Percentiles rank a stretch among this genome's conserved stretches.
Evolutionary conservation across 148 eudicot genomes (phyloP).

Genomic region (Rhododendron simsii): DNA sequence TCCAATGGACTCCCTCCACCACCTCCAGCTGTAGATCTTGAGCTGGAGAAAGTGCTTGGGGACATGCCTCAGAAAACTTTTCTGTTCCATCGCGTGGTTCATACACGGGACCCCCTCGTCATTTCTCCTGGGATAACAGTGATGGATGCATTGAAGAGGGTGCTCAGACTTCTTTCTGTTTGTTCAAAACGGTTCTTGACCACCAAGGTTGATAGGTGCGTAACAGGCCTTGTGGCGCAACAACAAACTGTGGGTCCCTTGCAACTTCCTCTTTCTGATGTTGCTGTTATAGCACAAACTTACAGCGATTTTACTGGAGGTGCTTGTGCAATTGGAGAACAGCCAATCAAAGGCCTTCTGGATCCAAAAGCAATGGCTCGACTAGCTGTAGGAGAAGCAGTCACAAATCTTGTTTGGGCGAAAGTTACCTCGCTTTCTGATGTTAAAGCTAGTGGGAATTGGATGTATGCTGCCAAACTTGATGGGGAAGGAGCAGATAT

Average conservation of each 20-base stretch:
- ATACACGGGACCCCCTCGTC: conserved; percentile 54
- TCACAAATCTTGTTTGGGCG: conserved; percentile 91
- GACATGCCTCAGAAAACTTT: conserved; percentile 93
- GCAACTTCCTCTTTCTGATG: conserved; percentile 77
- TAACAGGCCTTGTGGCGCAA: conserved; percentile 92
- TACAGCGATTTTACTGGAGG: conserved; percentile 74
- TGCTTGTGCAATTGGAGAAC: conserved; percentile 93
- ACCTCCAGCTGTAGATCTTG: conserved; percentile 89
- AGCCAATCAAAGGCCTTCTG: conserved; percentile 79
- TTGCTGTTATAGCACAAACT: conserved; percentile 89
- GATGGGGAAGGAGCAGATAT: conserved; percentile 93
- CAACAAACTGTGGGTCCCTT: conserved; percentile 96
- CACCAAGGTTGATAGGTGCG: conserved; percentile 89
- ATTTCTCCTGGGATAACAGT: conserved; percentile 68
- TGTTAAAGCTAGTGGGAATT: conserved; percentile 94
- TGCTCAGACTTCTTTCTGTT: conserved; percentile 79
- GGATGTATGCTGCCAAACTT: conserved; percentile 98
- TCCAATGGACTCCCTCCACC: conserved; percentile 55
- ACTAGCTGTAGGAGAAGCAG: conserved; percentile 87
- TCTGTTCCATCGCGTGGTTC: conserved; percentile 51
- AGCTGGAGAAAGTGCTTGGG: conserved; percentile 87
- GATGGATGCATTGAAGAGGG: conserved; percentile 70
- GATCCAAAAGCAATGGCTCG: conserved; percentile 93
- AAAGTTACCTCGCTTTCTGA: conserved; percentile 74
- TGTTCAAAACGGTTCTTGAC: conserved; percentile 83